Conservation (phyloP, 495 filamentous ascomycete species). For the Tuber calosporum region DNA sequence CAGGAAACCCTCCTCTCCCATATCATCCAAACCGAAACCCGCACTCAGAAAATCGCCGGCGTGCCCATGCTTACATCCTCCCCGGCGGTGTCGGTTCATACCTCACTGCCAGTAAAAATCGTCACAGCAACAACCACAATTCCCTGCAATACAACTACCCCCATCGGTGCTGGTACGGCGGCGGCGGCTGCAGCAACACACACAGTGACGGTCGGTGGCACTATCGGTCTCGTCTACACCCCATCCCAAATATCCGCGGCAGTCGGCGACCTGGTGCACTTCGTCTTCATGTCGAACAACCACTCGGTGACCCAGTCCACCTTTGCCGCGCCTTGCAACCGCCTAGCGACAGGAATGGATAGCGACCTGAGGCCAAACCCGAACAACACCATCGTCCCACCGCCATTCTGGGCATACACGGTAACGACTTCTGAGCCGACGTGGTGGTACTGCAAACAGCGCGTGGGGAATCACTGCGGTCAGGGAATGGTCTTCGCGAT, state of each 20-base stretch:
- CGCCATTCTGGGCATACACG: conserved; percentile 32
- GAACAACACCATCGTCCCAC: conserved; percentile 49
- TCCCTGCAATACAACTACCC: conserved; percentile 14
- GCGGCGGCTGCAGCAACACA: conserved; percentile 9
- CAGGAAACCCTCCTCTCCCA: conserved; percentile 28
- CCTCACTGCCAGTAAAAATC: conserved; percentile 5
- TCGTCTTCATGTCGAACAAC: conserved; percentile 61
- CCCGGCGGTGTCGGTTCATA: conserved; percentile 1
- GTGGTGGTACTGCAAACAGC: conserved; percentile 63
- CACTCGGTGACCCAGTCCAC: conserved; percentile 67
- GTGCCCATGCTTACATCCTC: not conserved
- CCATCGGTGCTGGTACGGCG: conserved; percentile 9
- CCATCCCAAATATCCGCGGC: conserved; percentile 51
- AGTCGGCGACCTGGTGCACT: conserved; percentile 60
- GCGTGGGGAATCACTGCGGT: conserved; percentile 54
- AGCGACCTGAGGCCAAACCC: conserved; percentile 62
- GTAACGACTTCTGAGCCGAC: conserved; percentile 30
- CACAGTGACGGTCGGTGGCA: conserved; percentile 52
- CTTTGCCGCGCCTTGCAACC: conserved; percentile 62
- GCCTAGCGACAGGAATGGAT: conserved; percentile 54
- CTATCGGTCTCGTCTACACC: conserved; percentile 57
- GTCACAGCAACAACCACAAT: conserved; percentile 13
- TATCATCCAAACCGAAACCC: conserved; percentile 6
- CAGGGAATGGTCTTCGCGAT: conserved; percentile 71
- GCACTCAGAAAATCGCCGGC: conserved; percentile 24